Conservation (phyloP, 2,329 filamentous ascomycete species). For the Xylaria hypoxylon region DNA sequence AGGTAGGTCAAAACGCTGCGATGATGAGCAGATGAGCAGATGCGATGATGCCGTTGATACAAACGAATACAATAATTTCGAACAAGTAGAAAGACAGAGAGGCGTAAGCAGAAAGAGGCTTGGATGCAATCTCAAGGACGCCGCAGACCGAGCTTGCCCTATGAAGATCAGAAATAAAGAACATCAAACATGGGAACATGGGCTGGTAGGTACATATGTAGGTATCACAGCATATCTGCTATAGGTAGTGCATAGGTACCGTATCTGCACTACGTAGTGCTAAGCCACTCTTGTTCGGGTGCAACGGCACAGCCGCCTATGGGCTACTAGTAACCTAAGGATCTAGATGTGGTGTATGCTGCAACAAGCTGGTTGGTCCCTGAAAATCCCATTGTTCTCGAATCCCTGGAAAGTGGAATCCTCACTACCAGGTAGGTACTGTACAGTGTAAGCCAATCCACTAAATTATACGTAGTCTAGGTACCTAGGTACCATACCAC, state of each 20-base stretch:
- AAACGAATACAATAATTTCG: constrained; percentile 24
- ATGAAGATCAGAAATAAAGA: constrained; percentile 25
- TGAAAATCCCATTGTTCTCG: constrained; percentile 18
- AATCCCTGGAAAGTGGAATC: constrained; percentile 10
- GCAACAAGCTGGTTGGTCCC: constrained; percentile 11
- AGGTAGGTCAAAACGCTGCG: constrained; percentile 1
- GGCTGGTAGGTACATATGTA: too few species aligned
- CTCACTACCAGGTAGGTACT: too few species aligned
- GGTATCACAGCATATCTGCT: too few species aligned
- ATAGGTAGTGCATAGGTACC: too few species aligned
- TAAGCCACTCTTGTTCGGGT: constrained; percentile 28
- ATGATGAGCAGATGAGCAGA: constrained; percentile 5
- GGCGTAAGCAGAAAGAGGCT: constrained; percentile 26
- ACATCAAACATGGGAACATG: constrained; percentile 8
- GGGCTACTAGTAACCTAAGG: neutral
- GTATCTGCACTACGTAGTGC: neutral
- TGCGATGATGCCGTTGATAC: constrained; percentile 19
- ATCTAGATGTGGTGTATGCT: neutral
- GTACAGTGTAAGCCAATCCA: too few species aligned
- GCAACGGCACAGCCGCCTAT: constrained; percentile 27
- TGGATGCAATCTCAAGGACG: constrained; percentile 9
- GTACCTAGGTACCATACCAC: too few species aligned
- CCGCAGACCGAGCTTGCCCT: constrained; percentile 16
- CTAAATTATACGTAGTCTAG: too few species aligned
- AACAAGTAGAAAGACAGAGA: constrained; percentile 25